phyloP scores from a whole-genome alignment of 768 basidiomycete genomes.

The Mrakia frigida region DNA sequence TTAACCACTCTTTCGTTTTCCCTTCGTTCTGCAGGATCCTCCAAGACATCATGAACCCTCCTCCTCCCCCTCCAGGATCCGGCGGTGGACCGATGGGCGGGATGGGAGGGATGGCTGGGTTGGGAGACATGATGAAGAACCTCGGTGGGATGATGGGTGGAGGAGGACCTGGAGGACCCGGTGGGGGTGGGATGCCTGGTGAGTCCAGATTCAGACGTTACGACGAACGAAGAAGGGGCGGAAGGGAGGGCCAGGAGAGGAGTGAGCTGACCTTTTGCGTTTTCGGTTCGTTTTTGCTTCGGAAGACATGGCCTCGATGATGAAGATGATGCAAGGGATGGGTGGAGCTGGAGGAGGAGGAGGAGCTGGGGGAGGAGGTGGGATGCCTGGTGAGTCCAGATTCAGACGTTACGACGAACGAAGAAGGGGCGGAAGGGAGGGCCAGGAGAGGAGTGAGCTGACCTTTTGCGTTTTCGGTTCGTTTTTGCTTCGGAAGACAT shows the following conservation, averaged over 20 bases:
- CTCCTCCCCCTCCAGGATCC: neutral
- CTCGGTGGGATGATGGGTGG: conserved; percentile 41
- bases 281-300: neutral
- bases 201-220: conserved; percentile 17
- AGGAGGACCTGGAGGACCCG: conserved; percentile 34
- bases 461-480: neutral
- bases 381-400: neutral
- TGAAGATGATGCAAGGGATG: conserved; percentile 46
- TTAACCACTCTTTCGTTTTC: too few relatives aligned
- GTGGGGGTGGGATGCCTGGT: conserved; percentile 48
- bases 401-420: neutral
- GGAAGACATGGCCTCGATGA: conserved; percentile 44
- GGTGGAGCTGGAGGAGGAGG: conserved; percentile 7
- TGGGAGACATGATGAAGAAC: conserved; percentile 61
- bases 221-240: neutral
- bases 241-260: neutral
- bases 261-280: neutral
- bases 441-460: neutral
- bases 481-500: conserved; percentile 38
- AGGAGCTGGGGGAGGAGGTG: neutral
- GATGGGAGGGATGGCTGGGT: conserved; percentile 9
- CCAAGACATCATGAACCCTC: conserved; percentile 26
- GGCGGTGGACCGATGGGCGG: too few relatives aligned
- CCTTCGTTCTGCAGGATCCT: neutral
- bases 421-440: neutral